These are phyloP conservation scores for Oehlia diaphana DNA, from an alignment of 192 early-diverging fungal species.

Conservation along the genomic window DNA sequence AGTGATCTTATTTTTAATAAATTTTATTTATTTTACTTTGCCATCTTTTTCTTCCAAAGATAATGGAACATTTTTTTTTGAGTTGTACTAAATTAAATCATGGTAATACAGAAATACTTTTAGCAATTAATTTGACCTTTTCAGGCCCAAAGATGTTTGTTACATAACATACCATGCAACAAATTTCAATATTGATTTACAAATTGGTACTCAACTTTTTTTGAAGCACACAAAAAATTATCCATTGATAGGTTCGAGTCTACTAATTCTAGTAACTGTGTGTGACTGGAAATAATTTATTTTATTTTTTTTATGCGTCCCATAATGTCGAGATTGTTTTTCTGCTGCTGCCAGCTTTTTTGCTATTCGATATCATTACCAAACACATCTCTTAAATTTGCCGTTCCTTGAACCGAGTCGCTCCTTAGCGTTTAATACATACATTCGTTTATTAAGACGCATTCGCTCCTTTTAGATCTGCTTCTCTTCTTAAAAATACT, in stretches of 20 bases:
- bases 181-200: too few species aligned
- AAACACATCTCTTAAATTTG: background rate
- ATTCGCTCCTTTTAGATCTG: constrained; percentile 6
- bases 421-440: background rate
- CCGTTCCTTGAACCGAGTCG: background rate
- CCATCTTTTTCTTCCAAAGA: too few species aligned
- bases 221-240: background rate
- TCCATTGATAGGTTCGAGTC: background rate
- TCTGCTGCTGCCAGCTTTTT: constrained; percentile 1
- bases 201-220: background rate
- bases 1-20: too few species aligned
- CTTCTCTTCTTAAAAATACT: constrained; percentile 27
- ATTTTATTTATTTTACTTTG: background rate
- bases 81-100: background rate
- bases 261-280: background rate
- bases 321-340: background rate
- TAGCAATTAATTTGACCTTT: background rate
- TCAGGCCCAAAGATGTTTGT: too few species aligned
- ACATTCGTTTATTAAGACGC: background rate
- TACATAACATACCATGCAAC: background rate
- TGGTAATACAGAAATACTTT: background rate
- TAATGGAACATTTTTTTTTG: too few species aligned
- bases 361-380: background rate
- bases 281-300: background rate
- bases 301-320: background rate